These are phyloP conservation scores for Atkinsonella texensis DNA, from an alignment of 2,329 filamentous ascomycete species.

Conservation along the genomic window DNA sequence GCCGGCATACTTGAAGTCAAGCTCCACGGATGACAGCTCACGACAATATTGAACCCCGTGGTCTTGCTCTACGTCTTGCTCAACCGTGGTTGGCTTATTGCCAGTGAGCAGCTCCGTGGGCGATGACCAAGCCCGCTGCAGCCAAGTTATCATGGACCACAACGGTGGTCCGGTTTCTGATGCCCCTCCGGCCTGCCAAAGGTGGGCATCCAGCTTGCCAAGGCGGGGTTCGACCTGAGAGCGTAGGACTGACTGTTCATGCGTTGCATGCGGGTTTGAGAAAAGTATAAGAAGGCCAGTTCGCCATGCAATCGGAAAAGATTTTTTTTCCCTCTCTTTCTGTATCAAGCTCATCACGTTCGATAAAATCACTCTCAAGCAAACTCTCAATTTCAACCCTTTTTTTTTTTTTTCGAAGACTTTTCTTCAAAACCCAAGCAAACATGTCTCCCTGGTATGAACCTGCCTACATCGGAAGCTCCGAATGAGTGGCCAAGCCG, in stretches of 20 bases:
- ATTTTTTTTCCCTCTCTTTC: not conserved
- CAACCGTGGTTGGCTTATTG: not conserved
- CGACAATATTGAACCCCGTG: not conserved
- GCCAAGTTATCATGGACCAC: constrained; percentile 1
- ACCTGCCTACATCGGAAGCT: too few species aligned
- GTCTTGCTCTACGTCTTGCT: not conserved
- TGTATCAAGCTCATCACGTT: not conserved
- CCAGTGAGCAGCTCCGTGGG: not conserved
- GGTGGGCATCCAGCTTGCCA: not conserved
- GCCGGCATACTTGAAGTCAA: not conserved
- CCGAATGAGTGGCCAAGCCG: too few species aligned
- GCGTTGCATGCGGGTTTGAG: not conserved
- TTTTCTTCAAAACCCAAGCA: constrained; percentile 1
- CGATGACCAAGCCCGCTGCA: not conserved
- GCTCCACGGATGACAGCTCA: not conserved
- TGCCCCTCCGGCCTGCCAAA: not conserved
- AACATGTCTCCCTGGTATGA: constrained; percentile 11
- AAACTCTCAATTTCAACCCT: too few species aligned
- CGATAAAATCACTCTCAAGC: not conserved
- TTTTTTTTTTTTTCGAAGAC: not conserved
- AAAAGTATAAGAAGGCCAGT: constrained; percentile 7
- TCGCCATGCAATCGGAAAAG: not conserved
- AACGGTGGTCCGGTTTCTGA: not conserved
- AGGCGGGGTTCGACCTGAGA: not conserved
- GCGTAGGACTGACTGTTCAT: not conserved